Conservation (phyloP, 805 yeast genomes). For the Torulaspora franciscae region DNA sequence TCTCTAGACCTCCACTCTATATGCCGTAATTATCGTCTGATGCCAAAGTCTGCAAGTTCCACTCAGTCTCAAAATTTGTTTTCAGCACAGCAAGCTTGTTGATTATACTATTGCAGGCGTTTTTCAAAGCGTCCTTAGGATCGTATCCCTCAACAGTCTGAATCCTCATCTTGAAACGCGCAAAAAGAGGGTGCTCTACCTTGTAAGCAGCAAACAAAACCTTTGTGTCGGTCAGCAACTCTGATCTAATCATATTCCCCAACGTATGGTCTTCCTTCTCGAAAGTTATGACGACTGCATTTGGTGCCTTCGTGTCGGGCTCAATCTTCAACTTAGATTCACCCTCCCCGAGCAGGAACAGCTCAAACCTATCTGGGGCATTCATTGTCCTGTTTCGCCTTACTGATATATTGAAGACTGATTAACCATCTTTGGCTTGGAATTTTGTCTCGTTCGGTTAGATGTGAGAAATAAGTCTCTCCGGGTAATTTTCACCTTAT, state of each 20-base stretch:
- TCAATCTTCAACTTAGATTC: conserved; percentile 86
- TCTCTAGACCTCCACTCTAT: neutral
- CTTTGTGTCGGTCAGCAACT: conserved; percentile 74
- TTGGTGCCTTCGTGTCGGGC: conserved; percentile 93
- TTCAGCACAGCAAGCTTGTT: conserved; percentile 69
- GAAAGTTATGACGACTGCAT: conserved; percentile 85
- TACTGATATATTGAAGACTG: neutral
- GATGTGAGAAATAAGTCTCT: neutral
- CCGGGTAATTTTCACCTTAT: neutral
- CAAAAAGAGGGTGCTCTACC: conserved; percentile 96
- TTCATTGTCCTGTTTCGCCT: conserved; percentile 51
- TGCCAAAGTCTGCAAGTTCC: conserved; percentile 80
- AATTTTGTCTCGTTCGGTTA: neutral
- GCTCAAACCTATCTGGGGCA: conserved; percentile 98
- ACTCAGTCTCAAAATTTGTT: conserved; percentile 81
- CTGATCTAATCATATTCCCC: conserved; percentile 84
- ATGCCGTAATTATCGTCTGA: conserved; percentile 41
- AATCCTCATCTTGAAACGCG: conserved; percentile 87
- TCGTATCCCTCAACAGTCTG: conserved; percentile 95
- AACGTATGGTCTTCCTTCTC: conserved; percentile 98
- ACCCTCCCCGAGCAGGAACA: conserved; percentile 95
- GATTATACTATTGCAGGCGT: conserved; percentile 82
- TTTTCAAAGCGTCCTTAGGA: conserved; percentile 83
- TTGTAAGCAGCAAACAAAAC: conserved; percentile 97
- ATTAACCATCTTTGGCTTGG: neutral